Conservation (phyloP, 345 rosid genomes). For the Moricandia arvensis region DNA sequence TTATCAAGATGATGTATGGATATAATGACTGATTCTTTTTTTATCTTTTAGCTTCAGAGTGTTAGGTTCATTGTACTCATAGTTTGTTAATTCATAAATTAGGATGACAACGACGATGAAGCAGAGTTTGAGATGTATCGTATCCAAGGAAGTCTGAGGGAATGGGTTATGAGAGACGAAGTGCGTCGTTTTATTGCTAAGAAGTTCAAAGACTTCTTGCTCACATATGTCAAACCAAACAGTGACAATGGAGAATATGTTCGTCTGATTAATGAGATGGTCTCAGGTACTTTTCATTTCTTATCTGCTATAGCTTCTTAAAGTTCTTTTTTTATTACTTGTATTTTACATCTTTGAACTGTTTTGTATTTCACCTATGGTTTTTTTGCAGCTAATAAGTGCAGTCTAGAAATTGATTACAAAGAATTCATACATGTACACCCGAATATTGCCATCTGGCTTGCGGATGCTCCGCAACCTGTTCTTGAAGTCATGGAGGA, state of each 20-base stretch:
- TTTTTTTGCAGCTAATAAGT: conserved; percentile 65
- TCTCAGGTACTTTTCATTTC: conserved; percentile 53
- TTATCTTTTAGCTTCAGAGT: neutral
- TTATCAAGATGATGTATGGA: conserved; percentile 61
- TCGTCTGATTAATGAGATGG: conserved; percentile 84
- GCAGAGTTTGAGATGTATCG: conserved; percentile 90
- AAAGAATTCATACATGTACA: conserved; percentile 83
- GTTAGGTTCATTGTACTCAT: neutral
- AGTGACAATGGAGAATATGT: conserved; percentile 75
- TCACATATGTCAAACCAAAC: conserved; percentile 74
- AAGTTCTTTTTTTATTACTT: neutral
- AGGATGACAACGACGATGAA: conserved; percentile 84
- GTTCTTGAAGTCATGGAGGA: conserved; percentile 98
- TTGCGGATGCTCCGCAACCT: conserved; percentile 97
- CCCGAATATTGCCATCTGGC: conserved; percentile 98
- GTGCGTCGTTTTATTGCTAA: conserved; percentile 86
- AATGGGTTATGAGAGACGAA: conserved; percentile 98
- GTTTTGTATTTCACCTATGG: neutral
- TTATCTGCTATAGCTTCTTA: neutral
- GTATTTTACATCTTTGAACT: neutral
- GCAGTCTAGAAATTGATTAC: conserved; percentile 92
- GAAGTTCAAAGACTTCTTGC: conserved; percentile 86
- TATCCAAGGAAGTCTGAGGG: conserved; percentile 87
- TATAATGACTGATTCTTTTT: neutral
- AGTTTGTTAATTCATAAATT: neutral